Base-by-base conservation (phyloP, 2,329 filamentous ascomycete species). In the Aspergillaceae sp. region DNA sequence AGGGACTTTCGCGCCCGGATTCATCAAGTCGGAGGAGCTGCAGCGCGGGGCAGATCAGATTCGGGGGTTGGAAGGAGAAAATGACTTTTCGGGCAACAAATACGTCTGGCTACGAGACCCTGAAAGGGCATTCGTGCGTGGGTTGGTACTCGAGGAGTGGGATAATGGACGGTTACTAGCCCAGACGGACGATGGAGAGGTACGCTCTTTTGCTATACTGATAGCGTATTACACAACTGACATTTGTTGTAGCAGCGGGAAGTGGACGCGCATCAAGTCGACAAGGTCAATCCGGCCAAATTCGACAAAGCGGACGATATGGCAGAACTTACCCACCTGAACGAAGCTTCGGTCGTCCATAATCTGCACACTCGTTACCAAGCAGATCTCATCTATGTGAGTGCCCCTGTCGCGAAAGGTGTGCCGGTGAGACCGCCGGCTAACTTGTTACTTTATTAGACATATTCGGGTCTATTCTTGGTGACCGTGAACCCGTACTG, bases 251-350 rank as follows among this genome's bases (percentile, higher is more conserved):
- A 92, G 82, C 88, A 95, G 80, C 84, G 88, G 56, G 86, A 94
- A 62, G 84, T 92, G 43, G 84, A 91, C 55, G 72, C 79, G 43
- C 90, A 97, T 58, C 85, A 82, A 58, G 89, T 96, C 56, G 94
- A 98, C 75, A 97, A 96, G 70, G 94, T 98, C 73, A 98, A 98
- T 69, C 92, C 92, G 41, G 91, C 91, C 61, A 98, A 98, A 66
- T 98, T 98, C 71, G 92, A 98, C 78, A 98, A 96, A 70, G 91
- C 91, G 53, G 89, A 94, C 71, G 94, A 98, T 68, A 98, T 98
- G 92, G 92, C 94, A 27, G 92, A 98, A 67, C 78, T 98, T 61
- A 98, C 92, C 4, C 92, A 98, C 68, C 74, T 98, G 53, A 98
- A 98, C 69, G 92, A 98, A 71, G 87, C 91, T 26, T 97, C 92